A percentile compares a stretch with the other conserved stretches of the same genome.
Evolutionary conservation across 2,329 filamentous ascomycete species (phyloP).

Genomic region (Graphilbum sp.): DNA sequence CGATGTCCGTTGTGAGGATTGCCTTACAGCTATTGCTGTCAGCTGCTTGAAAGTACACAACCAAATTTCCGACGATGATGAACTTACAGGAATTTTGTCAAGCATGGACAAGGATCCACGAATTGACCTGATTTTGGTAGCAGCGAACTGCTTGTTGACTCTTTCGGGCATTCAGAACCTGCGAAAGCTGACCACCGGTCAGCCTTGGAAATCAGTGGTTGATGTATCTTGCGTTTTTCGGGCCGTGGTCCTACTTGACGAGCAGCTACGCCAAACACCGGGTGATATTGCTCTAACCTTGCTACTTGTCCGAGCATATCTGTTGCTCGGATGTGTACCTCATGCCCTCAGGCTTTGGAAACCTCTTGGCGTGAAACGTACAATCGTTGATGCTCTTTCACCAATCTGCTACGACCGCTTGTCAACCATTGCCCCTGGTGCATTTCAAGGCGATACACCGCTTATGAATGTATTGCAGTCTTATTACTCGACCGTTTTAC

Average conservation of each 20-base stretch:
- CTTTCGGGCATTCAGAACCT: slow-evolving; percentile 12
- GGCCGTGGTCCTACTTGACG: slow-evolving; percentile 31
- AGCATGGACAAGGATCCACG: slow-evolving; percentile 16
- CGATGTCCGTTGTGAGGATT: slow-evolving; percentile 6
- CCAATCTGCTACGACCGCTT: slow-evolving; percentile 39
- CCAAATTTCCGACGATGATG: slow-evolving; percentile 10
- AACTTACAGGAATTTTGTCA: slow-evolving; percentile 10
- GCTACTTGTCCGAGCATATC: slow-evolving; percentile 33
- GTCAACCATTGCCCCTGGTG: slow-evolving; percentile 30
- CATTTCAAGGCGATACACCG: slow-evolving; percentile 15
- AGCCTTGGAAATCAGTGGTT: slow-evolving; percentile 8
- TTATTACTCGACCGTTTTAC: slow-evolving; percentile 29
- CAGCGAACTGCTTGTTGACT: slow-evolving; percentile 15
- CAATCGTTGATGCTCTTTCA: slow-evolving; percentile 38
- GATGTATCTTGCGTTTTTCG: slow-evolving; percentile 24
- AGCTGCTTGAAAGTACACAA: slow-evolving; percentile 10
- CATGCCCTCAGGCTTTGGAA: slow-evolving; percentile 32
- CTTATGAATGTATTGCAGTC: slow-evolving; percentile 25
- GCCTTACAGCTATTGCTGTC: slow-evolving; percentile 9
- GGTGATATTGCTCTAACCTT: slow-evolving; percentile 30
- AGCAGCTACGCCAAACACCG: slow-evolving; percentile 27
- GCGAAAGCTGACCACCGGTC: not conserved
- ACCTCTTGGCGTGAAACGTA: slow-evolving; percentile 36
- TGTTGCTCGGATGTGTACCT: slow-evolving; percentile 31
- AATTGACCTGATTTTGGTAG: slow-evolving; percentile 17